phyloP scores from a whole-genome alignment of 2,329 filamentous ascomycete genomes.

The Ilyonectria destructans region DNA sequence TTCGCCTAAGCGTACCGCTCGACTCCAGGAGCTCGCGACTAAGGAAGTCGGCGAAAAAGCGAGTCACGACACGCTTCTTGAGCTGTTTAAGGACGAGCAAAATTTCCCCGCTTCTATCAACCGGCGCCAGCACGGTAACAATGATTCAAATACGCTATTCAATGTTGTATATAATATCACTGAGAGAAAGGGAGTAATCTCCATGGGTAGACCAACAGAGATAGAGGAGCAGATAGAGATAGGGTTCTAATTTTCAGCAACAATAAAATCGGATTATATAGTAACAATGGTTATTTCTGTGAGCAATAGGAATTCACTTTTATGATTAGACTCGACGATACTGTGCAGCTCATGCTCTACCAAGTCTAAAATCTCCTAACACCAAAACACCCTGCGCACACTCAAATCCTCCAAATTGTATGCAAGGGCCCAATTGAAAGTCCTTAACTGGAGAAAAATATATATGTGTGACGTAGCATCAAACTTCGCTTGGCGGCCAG shows the following conservation, averaged over 20 bases:
- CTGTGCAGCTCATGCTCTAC: too few relatives aligned
- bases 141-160: slow-evolving; percentile 16
- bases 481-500: too few relatives aligned
- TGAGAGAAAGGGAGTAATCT: slow-evolving; percentile 4
- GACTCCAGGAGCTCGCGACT: slow-evolving; percentile 27
- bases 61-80: not conserved
- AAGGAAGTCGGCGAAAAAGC: not conserved
- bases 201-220: slow-evolving; percentile 17
- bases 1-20: slow-evolving; percentile 26
- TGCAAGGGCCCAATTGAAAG: too few relatives aligned
- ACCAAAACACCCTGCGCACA: too few relatives aligned
- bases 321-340: too few relatives aligned
- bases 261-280: not conserved
- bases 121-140: slow-evolving; percentile 1
- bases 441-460: too few relatives aligned
- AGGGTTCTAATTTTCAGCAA: slow-evolving; percentile 11
- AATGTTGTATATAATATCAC: slow-evolving; percentile 10
- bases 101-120: slow-evolving; percentile 12
- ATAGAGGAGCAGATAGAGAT: slow-evolving; percentile 26
- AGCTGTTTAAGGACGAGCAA: slow-evolving; percentile 19
- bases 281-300: not conserved
- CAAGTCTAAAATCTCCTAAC: too few relatives aligned
- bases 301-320: too few relatives aligned
- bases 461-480: too few relatives aligned
- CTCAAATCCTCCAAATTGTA: too few relatives aligned